Base-by-base conservation (phyloP, 148 eudicot genomes). In the Polygonum aviculare region DNA sequence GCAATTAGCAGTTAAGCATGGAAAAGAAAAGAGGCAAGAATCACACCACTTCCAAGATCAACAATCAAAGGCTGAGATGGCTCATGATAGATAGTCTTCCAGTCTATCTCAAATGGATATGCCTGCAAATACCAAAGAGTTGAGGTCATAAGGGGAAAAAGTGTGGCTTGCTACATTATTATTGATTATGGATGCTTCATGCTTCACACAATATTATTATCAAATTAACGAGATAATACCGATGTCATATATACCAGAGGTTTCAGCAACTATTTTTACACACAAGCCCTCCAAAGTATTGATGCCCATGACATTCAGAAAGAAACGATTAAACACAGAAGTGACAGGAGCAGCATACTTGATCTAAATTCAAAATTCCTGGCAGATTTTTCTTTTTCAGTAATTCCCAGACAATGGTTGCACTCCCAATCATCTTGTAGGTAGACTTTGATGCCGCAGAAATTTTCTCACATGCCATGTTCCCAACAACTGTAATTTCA, bases 351-450 rank as follows among this genome's bases (percentile, higher is more conserved):
- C 63, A 74, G 59, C 89, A 77, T 91, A 93, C 98, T 77, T 88
- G 88, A 79, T 93, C 97, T 74, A 93, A 83, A 72, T 94, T 96
- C 87, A 87, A 80, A 72, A 93, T 78, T 76, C 98, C 97, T 54
- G 91, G 96, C 87, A 93, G 98, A 79, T 81, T 87, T 82, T 90
- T 84, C 76, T 92, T 88, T 87, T 85, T 91, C 52, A 93, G 88
- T 85, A 83, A 85, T 62, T 88, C 94, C 97, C 98, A 93, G 41
- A 84, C 78, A 73, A 88, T 86, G 3, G 98, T 81, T 79, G 91
- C 91, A 80, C 78, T 85, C 79, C 82, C 87, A 75, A 89, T 78
- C 84, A 86, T 78, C 77, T 81, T 26, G 77, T 70, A 74, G 65
- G 69, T 15, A 26, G 83, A 85, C 72, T 52, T 77, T 44, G 87